A percentile compares a stretch with the other conserved stretches of the same genome.
Evolutionary conservation across 139 green algal species (phyloP).

Genomic region (Zygnema cylindricum): DNA sequence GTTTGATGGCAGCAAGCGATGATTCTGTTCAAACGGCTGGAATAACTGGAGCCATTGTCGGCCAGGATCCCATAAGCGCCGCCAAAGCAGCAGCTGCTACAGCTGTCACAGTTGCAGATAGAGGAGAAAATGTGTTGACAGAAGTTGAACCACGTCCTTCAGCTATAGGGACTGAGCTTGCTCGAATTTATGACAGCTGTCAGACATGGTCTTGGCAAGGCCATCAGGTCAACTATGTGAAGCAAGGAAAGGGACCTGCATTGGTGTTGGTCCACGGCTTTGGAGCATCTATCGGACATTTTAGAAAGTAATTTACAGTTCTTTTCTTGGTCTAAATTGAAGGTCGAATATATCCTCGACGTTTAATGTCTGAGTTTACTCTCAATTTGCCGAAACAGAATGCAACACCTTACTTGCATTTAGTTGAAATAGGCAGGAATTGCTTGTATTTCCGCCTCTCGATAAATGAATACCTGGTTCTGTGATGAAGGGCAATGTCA

Average conservation of each 20-base stretch:
- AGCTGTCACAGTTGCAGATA: neutral
- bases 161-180: neutral
- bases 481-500: too few species aligned
- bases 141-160: neutral
- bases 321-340: too few species aligned
- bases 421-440: too few species aligned
- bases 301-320: constrained; percentile 65
- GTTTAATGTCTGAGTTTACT: too few species aligned
- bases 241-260: constrained; percentile 57
- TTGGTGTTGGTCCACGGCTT: constrained; percentile 95
- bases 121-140: neutral
- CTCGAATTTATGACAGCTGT: neutral
- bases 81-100: neutral
- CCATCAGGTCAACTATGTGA: constrained; percentile 53
- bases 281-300: constrained; percentile 94
- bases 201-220: constrained; percentile 35
- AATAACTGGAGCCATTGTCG: neutral
- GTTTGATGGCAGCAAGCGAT: too few species aligned
- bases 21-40: too few species aligned
- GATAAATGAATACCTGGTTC: too few species aligned
- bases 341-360: too few species aligned
- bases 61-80: neutral
- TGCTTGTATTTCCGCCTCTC: too few species aligned
- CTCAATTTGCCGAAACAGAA: too few species aligned
- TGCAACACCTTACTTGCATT: too few species aligned